Evolutionary conservation across 2,329 filamentous ascomycete genomes (phyloP), one percentile per base, ranked within the genome.

Genomic region (Kalmusia sp.): DNA sequence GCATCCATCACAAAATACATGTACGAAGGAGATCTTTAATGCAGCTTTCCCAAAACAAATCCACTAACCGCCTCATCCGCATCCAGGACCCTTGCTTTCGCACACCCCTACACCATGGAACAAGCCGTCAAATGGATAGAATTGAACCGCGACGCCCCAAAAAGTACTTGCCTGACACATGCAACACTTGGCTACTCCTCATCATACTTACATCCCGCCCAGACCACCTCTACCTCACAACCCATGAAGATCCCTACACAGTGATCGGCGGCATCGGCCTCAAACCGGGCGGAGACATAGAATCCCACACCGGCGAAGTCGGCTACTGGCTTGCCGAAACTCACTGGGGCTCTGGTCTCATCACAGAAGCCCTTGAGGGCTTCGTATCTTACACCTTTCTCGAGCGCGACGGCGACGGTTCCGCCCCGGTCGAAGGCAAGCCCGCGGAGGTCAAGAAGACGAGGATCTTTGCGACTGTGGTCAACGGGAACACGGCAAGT

Each of bases 311-410:
- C 1, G 77, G 71, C 1, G 74, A 77, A 51, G 43, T 79, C 1
- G 77, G 76, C 8, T 79, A 76, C 60, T 80, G 77, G 77, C 51
- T 79, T 9, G 70, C 67, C 14, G 71, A 75, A 48, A 54, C 55
- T 25, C 63, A 64, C 30, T 74, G 73, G 73, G 74, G 76, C 1
- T 56, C 60, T 37, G 71, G 71, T 2, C 60, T 73, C 25, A 69
- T 65, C 59, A 70, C 61, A 1, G 70, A 69, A 49, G 67, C 67
- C 15, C 49, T 76, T n/a, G 56, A 54, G 11, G 71, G 59, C 6
- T 70, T 77, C 38, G 67, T 71, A 14, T 52, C 56, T 14, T 78
- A 73, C 72, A 55, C 55, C 2, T 79, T 76, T 25, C 17, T 7
- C 1, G 45, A 46, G 27, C 40, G 55, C 2, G 12, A 31, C 9